A percentile compares a stretch with the other conserved stretches of the same genome.
These are phyloP conservation scores for Paramecium octaurelia DNA, from an alignment of 73 alveolate genomes.

Conservation along the genomic window DNA sequence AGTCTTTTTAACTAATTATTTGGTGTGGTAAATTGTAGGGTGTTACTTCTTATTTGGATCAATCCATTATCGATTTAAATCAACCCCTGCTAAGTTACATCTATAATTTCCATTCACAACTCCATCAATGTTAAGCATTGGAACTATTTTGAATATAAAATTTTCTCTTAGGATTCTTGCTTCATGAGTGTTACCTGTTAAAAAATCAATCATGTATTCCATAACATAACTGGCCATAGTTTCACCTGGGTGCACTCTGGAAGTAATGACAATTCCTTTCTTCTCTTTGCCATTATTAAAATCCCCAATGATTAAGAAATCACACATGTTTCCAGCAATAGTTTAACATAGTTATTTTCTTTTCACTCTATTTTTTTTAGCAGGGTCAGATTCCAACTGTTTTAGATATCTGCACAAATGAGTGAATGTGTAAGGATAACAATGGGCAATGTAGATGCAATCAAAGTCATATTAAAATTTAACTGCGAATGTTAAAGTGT, in stretches of 20 bases:
- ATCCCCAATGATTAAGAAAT: conserved; percentile 61
- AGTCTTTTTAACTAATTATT: conserved; percentile 83
- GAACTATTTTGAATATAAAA: conserved; percentile 94
- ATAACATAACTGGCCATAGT: conserved; percentile 93
- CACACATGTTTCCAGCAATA: conserved; percentile 71
- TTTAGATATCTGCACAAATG: conserved; percentile 89
- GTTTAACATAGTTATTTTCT: conserved; percentile 55
- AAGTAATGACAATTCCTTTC: conserved; percentile 81
- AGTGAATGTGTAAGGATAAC: conserved; percentile 98
- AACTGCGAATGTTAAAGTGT: conserved; percentile 94
- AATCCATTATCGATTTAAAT: conserved; percentile 95
- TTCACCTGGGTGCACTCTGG: conserved; percentile 99
- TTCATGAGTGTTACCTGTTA: conserved; percentile 88
- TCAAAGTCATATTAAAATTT: conserved; percentile 94
- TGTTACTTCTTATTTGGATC: conserved; percentile 95
- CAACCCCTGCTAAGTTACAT: conserved; percentile 95
- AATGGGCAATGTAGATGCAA: conserved; percentile 96
- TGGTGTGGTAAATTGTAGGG: conserved; percentile 91
- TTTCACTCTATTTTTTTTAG: conserved; percentile 78
- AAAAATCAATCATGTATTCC: conserved; percentile 92
- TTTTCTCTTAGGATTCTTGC: conserved; percentile 90
- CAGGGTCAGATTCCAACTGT: conserved; percentile 82
- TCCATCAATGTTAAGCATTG: conserved; percentile 99
- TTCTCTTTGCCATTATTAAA: conserved; percentile 64
- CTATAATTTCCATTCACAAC: conserved; percentile 98